Conservation (phyloP, 352 stramenopile genomes). For the Phytophthora boehmeriae region DNA sequence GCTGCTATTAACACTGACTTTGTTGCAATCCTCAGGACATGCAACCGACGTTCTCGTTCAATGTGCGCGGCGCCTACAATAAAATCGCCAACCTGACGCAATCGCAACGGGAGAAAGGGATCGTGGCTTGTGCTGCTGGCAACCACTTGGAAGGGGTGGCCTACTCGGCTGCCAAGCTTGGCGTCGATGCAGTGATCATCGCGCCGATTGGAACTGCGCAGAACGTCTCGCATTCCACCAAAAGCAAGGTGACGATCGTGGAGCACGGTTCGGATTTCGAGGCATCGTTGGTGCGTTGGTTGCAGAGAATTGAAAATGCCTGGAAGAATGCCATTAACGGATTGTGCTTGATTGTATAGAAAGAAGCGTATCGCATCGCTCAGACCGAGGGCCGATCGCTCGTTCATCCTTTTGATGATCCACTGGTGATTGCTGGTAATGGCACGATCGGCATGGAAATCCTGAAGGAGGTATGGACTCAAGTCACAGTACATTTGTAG, state of each 20-base stretch:
- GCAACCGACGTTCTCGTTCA: constrained; percentile 99
- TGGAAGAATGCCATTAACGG: background rate
- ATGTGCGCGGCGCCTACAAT: constrained; percentile 98
- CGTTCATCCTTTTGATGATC: constrained; percentile 98
- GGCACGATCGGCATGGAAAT: constrained; percentile 97
- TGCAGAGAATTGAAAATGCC: background rate
- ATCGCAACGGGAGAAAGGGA: constrained; percentile 78
- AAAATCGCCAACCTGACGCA: constrained; percentile 96
- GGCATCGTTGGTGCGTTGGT: constrained; percentile 77
- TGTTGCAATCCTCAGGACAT: constrained; percentile 74
- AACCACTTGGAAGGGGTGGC: constrained; percentile 99
- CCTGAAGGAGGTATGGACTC: constrained; percentile 64
- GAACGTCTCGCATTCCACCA: constrained; percentile 81
- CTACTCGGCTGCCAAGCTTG: constrained; percentile 93
- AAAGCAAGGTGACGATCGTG: constrained; percentile 91
- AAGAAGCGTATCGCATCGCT: constrained; percentile 92
- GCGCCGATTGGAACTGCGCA: constrained; percentile 95
- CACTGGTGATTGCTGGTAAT: constrained; percentile 97
- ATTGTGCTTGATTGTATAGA: constrained; percentile 32
- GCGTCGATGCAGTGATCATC: constrained; percentile 95
- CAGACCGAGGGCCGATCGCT: constrained; percentile 93
- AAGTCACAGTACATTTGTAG: background rate
- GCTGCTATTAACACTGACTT: background rate
- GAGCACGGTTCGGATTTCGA: constrained; percentile 97
- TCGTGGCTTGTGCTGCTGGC: constrained; percentile 85